phyloP scores from a whole-genome alignment of 345 rosid species.

The Raphanus raphanistrum region DNA sequence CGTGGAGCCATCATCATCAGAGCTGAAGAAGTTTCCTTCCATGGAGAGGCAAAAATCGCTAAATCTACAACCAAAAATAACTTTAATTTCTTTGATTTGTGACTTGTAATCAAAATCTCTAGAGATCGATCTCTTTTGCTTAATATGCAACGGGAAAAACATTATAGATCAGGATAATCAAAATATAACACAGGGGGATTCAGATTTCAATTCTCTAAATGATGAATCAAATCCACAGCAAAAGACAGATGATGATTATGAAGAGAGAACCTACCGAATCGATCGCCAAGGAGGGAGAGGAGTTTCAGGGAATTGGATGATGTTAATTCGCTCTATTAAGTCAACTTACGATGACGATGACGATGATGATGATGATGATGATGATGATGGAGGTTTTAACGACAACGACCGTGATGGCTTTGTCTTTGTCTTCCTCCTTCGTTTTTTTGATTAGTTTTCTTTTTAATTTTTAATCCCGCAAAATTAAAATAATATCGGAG shows the following conservation, averaged over 20 bases:
- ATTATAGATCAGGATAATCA: not conserved
- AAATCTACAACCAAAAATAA: no score
- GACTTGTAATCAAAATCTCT: no score
- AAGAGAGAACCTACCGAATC: slow-evolving; percentile 19
- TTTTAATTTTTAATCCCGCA: not conserved
- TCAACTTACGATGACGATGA: not conserved
- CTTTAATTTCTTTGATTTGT: no score
- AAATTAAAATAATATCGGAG: not conserved
- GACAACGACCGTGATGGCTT: slow-evolving; percentile 26
- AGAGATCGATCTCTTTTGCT: not conserved
- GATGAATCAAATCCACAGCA: not conserved
- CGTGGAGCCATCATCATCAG: slow-evolving; percentile 18
- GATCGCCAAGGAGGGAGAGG: not conserved
- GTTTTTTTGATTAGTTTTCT: not conserved
- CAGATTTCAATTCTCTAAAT: not conserved
- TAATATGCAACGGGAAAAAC: not conserved
- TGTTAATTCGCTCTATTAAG: slow-evolving; percentile 7
- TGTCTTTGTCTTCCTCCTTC: not conserved
- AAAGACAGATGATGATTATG: not conserved
- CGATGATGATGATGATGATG: not conserved
- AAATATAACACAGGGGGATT: not conserved
- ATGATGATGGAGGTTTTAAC: slow-evolving; percentile 20
- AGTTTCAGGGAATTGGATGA: not conserved
- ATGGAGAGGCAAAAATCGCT: slow-evolving; percentile 13
- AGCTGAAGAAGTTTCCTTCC: slow-evolving; percentile 45